Base-by-base conservation (phyloP, 2,329 filamentous ascomycete genomes). In the Cercospora nicotianae region DNA sequence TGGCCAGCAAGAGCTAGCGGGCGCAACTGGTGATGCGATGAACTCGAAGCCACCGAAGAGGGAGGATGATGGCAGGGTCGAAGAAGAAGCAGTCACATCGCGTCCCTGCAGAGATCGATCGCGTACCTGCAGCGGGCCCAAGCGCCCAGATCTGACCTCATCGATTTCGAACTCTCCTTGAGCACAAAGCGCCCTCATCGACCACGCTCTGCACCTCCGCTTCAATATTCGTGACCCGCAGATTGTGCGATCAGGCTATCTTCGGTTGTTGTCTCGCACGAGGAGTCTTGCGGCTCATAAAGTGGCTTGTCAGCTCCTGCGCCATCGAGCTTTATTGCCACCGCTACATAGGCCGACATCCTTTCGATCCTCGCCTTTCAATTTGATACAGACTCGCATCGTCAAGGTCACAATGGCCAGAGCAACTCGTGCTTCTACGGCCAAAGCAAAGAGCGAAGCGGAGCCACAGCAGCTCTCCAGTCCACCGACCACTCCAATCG, bases 391-490 rank as follows among this genome's bases (percentile, higher is more conserved):
- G 18, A 31, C 30, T 13, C 31, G 28, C 18, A 2, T 6, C 10
- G 3, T 33, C 10, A 10, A 36, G 3, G 28, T 3, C 16, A 5
- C n/a, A 10, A 77, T 77, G 75, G 72, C 71, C 55, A 69, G 75
- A 2, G 64, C 73, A 10, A 76, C 74, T 13, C 70, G 75, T 42
- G 70, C 74, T 20, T 65, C 74, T 1, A 65, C 67, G 16, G 70
- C 73, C 16, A 72, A 67, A 36, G 68, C 67, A 8, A 67, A 51
- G 33, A 26, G 20, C 55, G n/a, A 33, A 31, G 57, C 42, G 13
- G 76, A 78, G 31, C 73, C 77, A 18, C 70, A 78, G 48, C 80
- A 84, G 67, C 72, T 82, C 3, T 82, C 81, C 33, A 83, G 81
- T 69, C 79, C 80, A 62, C 79, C 81, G 18, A 70, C 76, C 51